Evolutionary conservation across 371 early-diverging fungal genomes (phyloP).

Genomic region (Mucor ambiguus): DNA sequence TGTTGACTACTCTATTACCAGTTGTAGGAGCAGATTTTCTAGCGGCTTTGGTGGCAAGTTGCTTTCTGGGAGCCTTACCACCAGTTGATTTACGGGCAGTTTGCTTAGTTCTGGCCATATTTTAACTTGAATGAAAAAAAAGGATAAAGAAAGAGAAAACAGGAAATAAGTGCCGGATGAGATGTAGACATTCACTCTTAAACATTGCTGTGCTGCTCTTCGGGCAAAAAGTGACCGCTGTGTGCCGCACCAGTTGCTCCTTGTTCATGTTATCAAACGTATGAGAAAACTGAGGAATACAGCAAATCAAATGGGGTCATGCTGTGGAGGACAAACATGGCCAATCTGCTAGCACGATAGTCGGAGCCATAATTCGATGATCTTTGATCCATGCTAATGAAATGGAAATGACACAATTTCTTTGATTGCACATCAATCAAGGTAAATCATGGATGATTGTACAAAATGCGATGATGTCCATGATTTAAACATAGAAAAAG

Average conservation of each 20-base stretch:
- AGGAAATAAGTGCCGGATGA: not conserved
- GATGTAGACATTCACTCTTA: not conserved
- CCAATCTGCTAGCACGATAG: not conserved
- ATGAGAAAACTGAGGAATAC: not conserved
- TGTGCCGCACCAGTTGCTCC: not conserved
- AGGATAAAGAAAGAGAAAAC: slow-evolving; percentile 2
- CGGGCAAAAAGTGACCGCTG: slow-evolving; percentile 1
- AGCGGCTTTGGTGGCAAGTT: slow-evolving; percentile 93
- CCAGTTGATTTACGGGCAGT: slow-evolving; percentile 99
- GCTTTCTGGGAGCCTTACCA: slow-evolving; percentile 97
- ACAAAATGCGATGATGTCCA: not conserved
- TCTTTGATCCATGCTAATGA: not conserved
- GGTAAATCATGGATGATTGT: not conserved
- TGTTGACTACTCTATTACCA: slow-evolving; percentile 5
- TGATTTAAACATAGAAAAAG: not conserved
- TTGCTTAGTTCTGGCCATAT: slow-evolving; percentile 96
- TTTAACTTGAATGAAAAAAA: not conserved
- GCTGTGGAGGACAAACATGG: not conserved
- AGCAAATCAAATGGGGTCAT: not conserved
- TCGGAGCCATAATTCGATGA: not conserved
- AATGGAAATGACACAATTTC: not conserved
- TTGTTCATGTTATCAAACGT: not conserved
- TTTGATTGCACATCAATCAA: not conserved
- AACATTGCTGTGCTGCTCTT: not conserved
- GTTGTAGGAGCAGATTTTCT: slow-evolving; percentile 47